Conservation (phyloP, 192 early-diverging fungal genomes). For the Coemansia sp. region DNA sequence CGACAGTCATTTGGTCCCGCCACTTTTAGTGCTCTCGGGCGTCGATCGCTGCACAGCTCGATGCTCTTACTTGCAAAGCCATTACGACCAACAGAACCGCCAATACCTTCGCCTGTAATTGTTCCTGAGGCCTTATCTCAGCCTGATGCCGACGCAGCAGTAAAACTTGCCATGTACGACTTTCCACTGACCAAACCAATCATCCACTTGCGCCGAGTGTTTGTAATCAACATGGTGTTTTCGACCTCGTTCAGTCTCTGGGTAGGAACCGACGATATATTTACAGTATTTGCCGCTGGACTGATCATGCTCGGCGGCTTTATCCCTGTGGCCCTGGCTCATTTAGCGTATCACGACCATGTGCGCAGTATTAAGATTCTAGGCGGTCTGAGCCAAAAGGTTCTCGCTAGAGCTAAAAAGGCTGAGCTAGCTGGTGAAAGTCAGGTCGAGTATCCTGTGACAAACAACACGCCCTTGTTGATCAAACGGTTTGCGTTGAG, state of each 20-base stretch:
- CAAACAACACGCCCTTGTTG: conserved; percentile 34
- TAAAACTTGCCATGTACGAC: conserved; percentile 53
- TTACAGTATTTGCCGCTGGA: conserved; percentile 31
- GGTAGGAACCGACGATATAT: conserved; percentile 38
- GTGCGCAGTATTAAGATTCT: conserved; percentile 46
- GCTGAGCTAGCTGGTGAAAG: conserved; percentile 18
- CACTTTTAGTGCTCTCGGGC: neutral
- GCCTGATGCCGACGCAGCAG: conserved; percentile 7
- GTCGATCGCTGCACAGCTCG: conserved; percentile 1
- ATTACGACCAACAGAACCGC: neutral
- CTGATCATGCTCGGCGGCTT: conserved; percentile 36
- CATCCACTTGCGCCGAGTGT: conserved; percentile 36
- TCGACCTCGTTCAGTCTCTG: conserved; percentile 33
- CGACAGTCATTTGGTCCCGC: neutral
- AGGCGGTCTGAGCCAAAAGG: conserved; percentile 26
- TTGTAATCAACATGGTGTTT: conserved; percentile 37
- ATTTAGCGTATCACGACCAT: conserved; percentile 41
- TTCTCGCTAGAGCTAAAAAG: conserved; percentile 11
- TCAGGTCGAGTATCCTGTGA: conserved; percentile 47
- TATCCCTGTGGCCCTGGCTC: conserved; percentile 33
- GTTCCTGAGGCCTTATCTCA: neutral
- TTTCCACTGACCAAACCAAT: conserved; percentile 43
- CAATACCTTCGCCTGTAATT: neutral
- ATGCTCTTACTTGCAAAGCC: neutral
- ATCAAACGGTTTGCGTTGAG: conserved; percentile 35